Evolutionary conservation across 2,329 filamentous ascomycete species (phyloP), one percentile per base, ranked within the genome.

Genomic region (Onygenales sp.): DNA sequence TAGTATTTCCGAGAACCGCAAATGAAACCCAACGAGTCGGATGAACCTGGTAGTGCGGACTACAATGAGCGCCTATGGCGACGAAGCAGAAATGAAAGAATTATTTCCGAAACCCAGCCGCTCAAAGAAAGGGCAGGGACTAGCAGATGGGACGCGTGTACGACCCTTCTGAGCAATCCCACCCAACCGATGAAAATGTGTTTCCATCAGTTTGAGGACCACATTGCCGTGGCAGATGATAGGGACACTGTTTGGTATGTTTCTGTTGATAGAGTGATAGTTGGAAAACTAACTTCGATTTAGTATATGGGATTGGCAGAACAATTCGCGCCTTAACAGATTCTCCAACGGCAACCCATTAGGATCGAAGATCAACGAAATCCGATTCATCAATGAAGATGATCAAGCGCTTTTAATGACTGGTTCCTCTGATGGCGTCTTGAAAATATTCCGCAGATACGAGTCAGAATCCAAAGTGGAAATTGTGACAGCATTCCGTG

Each of bases 331-430:
- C 36, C 75, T 95, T 58, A 88, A 83, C 65, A 85, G 86, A 53
- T 98, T 98, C 71, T 94, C 88, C 32, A 97, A 97, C 64, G 91
- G 89, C 48, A 98, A 98, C 63, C 93, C 93, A 0, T 78, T 84
- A 35, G 89, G 91, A 2, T 95, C 90, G 31, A 89, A 85, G 61
- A 95, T 98, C 63, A 95, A 90, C 52, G 91, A 97, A 68, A 84
- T 96, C 67, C 88, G 90, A 53, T 96, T 97, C 69, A 95, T 98
- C 75, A 98, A 98, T 61, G 93, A 98, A 70, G 93, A 98, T 63
- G 93, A 98, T 66, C 89, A 94, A 65, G 93, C 92, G 2, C 82
- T 97, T 58, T 74, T 98, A 54, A 89, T 98, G 81, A 95, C 89
- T 0, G 93, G 93, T 1, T 95, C 91, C 7, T 95, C 90, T 1